phyloP scores from a whole-genome alignment of 495 filamentous ascomycete genomes.

The Cenococcum geophilum region DNA sequence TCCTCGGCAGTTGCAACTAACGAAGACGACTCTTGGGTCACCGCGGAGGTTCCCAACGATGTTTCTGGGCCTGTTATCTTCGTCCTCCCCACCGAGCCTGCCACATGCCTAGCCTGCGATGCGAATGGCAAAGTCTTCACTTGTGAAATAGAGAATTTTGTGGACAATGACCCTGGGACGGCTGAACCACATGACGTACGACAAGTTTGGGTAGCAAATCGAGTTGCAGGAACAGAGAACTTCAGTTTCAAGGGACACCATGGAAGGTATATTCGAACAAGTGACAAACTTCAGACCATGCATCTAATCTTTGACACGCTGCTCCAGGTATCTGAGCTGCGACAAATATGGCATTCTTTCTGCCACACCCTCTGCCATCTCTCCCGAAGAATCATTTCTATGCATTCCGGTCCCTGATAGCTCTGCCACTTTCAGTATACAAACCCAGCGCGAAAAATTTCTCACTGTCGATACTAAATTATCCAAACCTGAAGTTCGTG shows the following conservation, averaged over 20 bases:
- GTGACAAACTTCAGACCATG: too few relatives aligned
- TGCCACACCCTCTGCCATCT: constrained; percentile 73
- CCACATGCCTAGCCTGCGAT: constrained; percentile 75
- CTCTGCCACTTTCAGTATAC: constrained; percentile 31
- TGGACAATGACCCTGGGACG: constrained; percentile 67
- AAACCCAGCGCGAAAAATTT: constrained; percentile 36
- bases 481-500: constrained; percentile 47
- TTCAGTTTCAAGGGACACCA: constrained; percentile 83
- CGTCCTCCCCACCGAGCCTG: constrained; percentile 61
- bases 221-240: constrained; percentile 71
- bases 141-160: constrained; percentile 70
- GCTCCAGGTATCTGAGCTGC: constrained; percentile 62
- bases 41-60: constrained; percentile 68
- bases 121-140: constrained; percentile 77
- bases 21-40: constrained; percentile 84
- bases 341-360: constrained; percentile 75
- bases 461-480: constrained; percentile 32
- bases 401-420: constrained; percentile 32
- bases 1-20: constrained; percentile 39
- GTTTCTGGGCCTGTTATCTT: constrained; percentile 80
- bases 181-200: constrained; percentile 92
- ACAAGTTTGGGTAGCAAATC: constrained; percentile 90
- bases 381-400: constrained; percentile 70
- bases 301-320: not conserved
- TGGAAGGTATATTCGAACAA: constrained; percentile 49